Evolutionary conservation across 768 basidiomycete genomes (phyloP), one percentile per base, ranked within the genome.

Genomic region (Rhizopogon sp.): DNA sequence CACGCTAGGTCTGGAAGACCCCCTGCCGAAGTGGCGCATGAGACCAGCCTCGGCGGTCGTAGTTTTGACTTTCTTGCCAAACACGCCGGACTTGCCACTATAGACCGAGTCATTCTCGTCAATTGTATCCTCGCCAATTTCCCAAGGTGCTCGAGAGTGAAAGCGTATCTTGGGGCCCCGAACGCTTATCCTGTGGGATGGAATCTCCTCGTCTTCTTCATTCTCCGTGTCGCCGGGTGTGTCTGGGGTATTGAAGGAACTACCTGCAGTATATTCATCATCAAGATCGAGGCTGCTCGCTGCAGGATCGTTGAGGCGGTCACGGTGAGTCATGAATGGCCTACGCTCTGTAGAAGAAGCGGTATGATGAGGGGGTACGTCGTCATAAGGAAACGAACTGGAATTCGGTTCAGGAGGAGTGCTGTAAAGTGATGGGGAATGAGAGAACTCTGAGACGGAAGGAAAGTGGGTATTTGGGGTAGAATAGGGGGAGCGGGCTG

Each of bases 151-250:
- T 25, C 79, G 85, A 58, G 87, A 88, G 68, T 90, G 87, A 64
- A 90, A 83, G 50, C 84, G 83, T 79, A 91, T 88, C 69, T 83
- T 90, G 31, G 90, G 90, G n/a, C 90, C 90, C 35, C 87, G 81
- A 46, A 85, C 72, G 62, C 87, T 90, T 69, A 90, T 80, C 52
- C 84, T 77, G 56, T 76, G 68, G 2, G 76, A 70, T 39, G 73
- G 62, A 8, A 76, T 75, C 39, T 79, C 73, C 50, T 79, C 76
- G 43, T 74, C 74, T 41, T 73, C 74, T 45, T 72, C 70, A 1
- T 55, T 25, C 22, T 65, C 66, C 17, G 66, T 66, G 22, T 74
- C 72, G 45, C 77, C 72, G 45, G 68, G 72, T 43, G 67, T 46
- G 28, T 60, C 62, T 43, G 65, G 62, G 6, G 70, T 64, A 46